Percentiles rank a stretch among this genome's conserved stretches.
These are phyloP conservation scores for Ganoderma boninense DNA, from an alignment of 1,284 basidiomycete species.

Conservation along the genomic window DNA sequence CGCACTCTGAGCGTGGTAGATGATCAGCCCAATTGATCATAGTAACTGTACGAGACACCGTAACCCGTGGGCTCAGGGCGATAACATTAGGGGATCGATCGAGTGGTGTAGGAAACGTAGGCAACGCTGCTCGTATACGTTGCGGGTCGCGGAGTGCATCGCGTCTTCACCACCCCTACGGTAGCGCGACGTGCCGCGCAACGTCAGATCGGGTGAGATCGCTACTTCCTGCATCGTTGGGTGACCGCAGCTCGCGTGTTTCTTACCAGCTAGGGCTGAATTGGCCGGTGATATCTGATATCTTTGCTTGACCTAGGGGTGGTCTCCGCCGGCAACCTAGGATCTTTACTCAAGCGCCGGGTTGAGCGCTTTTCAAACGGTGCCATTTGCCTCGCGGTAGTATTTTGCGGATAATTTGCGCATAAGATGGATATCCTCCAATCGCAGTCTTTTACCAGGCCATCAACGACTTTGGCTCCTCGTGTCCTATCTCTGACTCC, in stretches of 20 bases:
- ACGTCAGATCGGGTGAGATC: background rate
- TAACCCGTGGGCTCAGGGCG: background rate
- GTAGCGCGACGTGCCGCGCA: background rate
- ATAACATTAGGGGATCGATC: background rate
- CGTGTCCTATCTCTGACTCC: background rate
- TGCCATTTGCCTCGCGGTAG: too few species aligned
- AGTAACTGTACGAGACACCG: background rate
- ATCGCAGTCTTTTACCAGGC: background rate
- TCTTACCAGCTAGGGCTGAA: background rate
- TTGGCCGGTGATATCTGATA: background rate
- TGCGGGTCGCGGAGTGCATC: background rate
- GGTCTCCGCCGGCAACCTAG: background rate
- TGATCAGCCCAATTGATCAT: background rate
- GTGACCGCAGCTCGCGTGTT: background rate
- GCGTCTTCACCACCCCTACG: background rate
- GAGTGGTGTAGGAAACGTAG: background rate
- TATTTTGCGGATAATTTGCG: too few species aligned
- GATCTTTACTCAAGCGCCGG: background rate
- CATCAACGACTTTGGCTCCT: background rate
- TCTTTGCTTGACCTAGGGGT: too few species aligned
- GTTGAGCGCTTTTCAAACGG: background rate
- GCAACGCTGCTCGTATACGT: background rate
- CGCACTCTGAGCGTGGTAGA: background rate
- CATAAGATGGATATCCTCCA: too few species aligned
- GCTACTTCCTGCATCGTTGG: background rate